Conservation (phyloP, 352 stramenopile genomes). For the Elongisporangium undulatum region DNA sequence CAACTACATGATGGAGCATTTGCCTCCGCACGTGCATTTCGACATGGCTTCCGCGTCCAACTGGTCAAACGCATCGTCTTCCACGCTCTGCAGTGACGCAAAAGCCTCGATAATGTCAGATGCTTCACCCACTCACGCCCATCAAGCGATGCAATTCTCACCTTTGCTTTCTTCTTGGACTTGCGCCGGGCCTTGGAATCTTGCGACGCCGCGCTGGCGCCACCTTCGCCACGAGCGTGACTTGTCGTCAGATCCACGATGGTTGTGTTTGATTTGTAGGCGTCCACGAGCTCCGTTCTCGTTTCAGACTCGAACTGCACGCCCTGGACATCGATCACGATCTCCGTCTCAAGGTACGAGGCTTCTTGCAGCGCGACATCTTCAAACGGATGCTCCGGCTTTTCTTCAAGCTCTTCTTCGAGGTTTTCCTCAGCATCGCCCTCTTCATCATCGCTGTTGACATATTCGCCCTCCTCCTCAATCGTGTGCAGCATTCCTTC, state of each 20-base stretch:
- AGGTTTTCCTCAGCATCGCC: slow-evolving; percentile 2
- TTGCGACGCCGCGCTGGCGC: neutral
- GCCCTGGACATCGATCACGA: slow-evolving; percentile 4
- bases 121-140: neutral
- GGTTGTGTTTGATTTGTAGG: slow-evolving; percentile 19
- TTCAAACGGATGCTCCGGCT: neutral
- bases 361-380: neutral
- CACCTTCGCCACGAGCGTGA: neutral
- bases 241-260: neutral
- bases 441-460: slow-evolving; percentile 9
- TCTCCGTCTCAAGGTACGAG: neutral
- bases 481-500: slow-evolving; percentile 19
- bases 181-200: slow-evolving; percentile 1
- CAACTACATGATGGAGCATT: slow-evolving; percentile 62
- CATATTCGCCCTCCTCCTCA: slow-evolving; percentile 13
- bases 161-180: slow-evolving; percentile 12
- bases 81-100: slow-evolving; percentile 9
- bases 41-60: slow-evolving; percentile 62
- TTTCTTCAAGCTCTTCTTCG: neutral
- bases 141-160: neutral
- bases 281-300: slow-evolving; percentile 19
- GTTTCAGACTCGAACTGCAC: slow-evolving; percentile 13
- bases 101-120: neutral
- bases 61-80: slow-evolving; percentile 23
- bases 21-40: slow-evolving; percentile 51